Percentiles rank a stretch among this genome's conserved stretches.
phyloP scores from a whole-genome alignment of 306 rosid species.

The Leucaena leucocephala region DNA sequence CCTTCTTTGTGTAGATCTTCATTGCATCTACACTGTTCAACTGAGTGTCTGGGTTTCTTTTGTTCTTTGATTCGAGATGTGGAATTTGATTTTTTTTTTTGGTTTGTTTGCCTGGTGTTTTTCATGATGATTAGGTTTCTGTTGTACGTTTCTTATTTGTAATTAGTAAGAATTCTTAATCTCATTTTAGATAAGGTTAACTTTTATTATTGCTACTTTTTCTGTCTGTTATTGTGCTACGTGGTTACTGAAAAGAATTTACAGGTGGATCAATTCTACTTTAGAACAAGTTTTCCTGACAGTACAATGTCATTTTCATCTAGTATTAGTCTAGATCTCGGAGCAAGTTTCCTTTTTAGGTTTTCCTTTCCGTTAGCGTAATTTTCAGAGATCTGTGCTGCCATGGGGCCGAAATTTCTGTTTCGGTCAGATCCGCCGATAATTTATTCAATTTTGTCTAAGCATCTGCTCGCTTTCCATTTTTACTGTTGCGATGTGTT shows the following conservation, averaged over 20 bases:
- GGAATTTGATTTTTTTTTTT: not conserved
- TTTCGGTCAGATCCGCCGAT: constrained; percentile 55
- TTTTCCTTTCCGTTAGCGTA: not conserved
- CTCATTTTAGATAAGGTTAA: not conserved
- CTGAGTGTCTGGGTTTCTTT: constrained; percentile 47
- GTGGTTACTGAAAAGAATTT: constrained; percentile 19
- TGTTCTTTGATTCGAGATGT: constrained; percentile 33
- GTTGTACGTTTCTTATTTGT: constrained; percentile 4
- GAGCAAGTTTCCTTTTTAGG: constrained; percentile 28
- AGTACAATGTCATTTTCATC: constrained; percentile 10
- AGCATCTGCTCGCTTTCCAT: not conserved
- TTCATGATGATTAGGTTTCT: constrained; percentile 5
- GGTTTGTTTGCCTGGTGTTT: not conserved
- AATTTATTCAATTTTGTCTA: constrained; percentile 22
- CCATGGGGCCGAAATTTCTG: constrained; percentile 12
- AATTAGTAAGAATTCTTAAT: constrained; percentile 9
- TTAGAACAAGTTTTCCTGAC: not conserved
- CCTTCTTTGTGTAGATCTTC: constrained; percentile 53
- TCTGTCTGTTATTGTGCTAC: constrained; percentile 4
- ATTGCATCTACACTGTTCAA: constrained; percentile 38
- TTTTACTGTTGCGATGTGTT: not conserved
- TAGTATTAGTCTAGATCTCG: constrained; percentile 42
- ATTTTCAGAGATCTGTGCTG: constrained; percentile 45
- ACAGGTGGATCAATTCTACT: not conserved
- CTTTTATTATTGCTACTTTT: not conserved